Conservation (phyloP, 495 filamentous ascomycete species). For the Achaetomiella virescens region DNA sequence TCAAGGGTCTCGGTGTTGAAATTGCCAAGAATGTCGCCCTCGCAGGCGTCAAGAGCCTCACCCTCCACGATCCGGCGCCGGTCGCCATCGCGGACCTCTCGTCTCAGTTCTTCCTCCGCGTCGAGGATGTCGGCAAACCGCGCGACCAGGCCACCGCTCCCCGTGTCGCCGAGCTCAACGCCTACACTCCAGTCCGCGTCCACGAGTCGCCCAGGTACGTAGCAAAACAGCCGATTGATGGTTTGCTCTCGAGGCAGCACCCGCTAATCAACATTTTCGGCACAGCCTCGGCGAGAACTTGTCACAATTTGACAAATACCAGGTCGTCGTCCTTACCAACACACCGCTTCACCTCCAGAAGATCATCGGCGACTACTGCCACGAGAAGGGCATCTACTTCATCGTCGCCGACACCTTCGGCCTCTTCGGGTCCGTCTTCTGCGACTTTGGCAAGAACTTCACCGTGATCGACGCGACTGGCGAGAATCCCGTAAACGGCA, state of each 20-base stretch:
- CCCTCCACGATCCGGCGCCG: slow-evolving; percentile 79
- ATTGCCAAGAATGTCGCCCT: slow-evolving; percentile 99
- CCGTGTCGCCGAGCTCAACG: slow-evolving; percentile 88
- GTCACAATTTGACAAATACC: slow-evolving; percentile 73
- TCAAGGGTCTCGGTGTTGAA: slow-evolving; percentile 93
- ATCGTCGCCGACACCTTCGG: slow-evolving; percentile 85
- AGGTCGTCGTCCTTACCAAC: slow-evolving; percentile 86
- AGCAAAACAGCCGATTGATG: not conserved
- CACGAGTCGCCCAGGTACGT: slow-evolving; percentile 51
- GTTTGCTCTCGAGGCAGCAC: not conserved
- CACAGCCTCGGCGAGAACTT: slow-evolving; percentile 60
- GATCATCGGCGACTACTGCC: slow-evolving; percentile 82
- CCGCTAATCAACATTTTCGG: slow-evolving; percentile 16
- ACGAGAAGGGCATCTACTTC: slow-evolving; percentile 83
- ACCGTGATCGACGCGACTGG: slow-evolving; percentile 83
- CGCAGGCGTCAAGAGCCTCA: slow-evolving; percentile 79
- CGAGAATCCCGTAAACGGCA: slow-evolving; percentile 80
- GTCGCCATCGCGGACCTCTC: slow-evolving; percentile 80
- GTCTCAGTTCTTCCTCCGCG: slow-evolving; percentile 91
- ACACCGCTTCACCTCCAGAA: slow-evolving; percentile 74
- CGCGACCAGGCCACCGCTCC: slow-evolving; percentile 81
- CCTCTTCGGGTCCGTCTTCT: slow-evolving; percentile 93
- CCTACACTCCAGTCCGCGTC: slow-evolving; percentile 83
- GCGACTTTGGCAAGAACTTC: slow-evolving; percentile 94
- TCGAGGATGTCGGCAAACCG: slow-evolving; percentile 85